Percentiles rank a stretch among this genome's conserved stretches.
Conservation (phyloP, 495 filamentous ascomycete genomes). For the Parachaetomium inaequale region DNA sequence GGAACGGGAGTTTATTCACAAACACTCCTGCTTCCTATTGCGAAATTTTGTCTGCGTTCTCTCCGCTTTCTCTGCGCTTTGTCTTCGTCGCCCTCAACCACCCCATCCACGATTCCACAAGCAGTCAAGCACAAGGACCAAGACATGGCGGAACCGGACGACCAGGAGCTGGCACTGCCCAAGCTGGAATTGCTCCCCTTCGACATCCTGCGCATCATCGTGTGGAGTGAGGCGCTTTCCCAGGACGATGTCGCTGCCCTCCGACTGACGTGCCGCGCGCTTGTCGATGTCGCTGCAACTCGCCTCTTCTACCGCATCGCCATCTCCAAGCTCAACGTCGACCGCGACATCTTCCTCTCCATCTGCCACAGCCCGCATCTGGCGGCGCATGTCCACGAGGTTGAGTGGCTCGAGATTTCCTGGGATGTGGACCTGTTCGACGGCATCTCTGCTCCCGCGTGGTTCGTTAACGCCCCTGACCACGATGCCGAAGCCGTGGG, state of each 20-base stretch:
- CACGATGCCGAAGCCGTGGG: neutral
- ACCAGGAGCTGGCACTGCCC: no score
- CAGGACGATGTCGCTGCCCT: slow-evolving; percentile 1
- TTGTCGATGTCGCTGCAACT: neutral
- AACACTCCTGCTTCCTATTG: no score
- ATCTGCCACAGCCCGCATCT: slow-evolving; percentile 13
- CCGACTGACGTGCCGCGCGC: neutral
- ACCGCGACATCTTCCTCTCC: slow-evolving; percentile 14
- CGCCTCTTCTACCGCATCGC: slow-evolving; percentile 15
- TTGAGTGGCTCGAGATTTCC: slow-evolving; percentile 15
- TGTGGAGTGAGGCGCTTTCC: neutral
- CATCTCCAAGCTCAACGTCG: slow-evolving; percentile 13
- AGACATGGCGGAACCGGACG: no score
- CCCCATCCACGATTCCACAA: no score
- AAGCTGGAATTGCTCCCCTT: neutral
- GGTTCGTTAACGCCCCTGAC: neutral
- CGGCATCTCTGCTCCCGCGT: neutral
- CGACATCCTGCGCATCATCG: neutral
- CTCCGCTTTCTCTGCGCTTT: no score
- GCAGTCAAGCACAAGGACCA: neutral
- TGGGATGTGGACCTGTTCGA: neutral
- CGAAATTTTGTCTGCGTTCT: no score
- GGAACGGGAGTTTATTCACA: no score
- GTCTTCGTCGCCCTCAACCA: no score
- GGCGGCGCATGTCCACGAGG: slow-evolving; percentile 9